Evolutionary conservation across 2,329 filamentous ascomycete genomes (phyloP).

Genomic region (Podosphaera xanthii): DNA sequence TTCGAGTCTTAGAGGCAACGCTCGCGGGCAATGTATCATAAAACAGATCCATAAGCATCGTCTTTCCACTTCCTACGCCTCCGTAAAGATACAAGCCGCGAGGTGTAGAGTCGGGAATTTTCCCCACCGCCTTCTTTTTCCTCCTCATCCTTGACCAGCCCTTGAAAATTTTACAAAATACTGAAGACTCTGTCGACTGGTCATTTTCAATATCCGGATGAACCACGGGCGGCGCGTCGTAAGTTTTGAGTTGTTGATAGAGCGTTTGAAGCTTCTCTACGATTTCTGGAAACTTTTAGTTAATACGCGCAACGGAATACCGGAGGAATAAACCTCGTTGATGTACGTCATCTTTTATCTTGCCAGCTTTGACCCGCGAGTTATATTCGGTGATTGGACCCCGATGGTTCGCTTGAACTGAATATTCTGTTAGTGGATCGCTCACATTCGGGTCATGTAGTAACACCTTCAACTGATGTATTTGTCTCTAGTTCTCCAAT

Average conservation of each 20-base stretch:
- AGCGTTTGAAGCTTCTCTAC: slow-evolving; percentile 77
- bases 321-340: slow-evolving; percentile 43
- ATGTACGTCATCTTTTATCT: slow-evolving; percentile 68
- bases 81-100: slow-evolving; percentile 87
- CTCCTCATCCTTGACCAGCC: slow-evolving; percentile 13
- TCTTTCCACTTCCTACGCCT: slow-evolving; percentile 93
- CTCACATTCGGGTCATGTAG: neutral
- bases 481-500: neutral
- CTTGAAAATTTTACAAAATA: slow-evolving; percentile 41
- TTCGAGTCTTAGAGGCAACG: slow-evolving; percentile 65
- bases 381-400: slow-evolving; percentile 84
- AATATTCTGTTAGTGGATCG: neutral
- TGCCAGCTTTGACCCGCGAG: slow-evolving; percentile 47
- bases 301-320: neutral
- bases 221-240: slow-evolving; percentile 49
- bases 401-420: slow-evolving; percentile 3
- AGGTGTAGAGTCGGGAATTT: slow-evolving; percentile 52
- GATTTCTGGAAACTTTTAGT: slow-evolving; percentile 33
- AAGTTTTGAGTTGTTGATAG: slow-evolving; percentile 57
- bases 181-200: slow-evolving; percentile 27
- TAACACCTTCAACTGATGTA: neutral
- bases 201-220: slow-evolving; percentile 56
- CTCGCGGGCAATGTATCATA: slow-evolving; percentile 72
- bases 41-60: slow-evolving; percentile 98
- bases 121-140: slow-evolving; percentile 18